Conservation (phyloP, 1,284 basidiomycete genomes). For the Phellinidium pouzarii region DNA sequence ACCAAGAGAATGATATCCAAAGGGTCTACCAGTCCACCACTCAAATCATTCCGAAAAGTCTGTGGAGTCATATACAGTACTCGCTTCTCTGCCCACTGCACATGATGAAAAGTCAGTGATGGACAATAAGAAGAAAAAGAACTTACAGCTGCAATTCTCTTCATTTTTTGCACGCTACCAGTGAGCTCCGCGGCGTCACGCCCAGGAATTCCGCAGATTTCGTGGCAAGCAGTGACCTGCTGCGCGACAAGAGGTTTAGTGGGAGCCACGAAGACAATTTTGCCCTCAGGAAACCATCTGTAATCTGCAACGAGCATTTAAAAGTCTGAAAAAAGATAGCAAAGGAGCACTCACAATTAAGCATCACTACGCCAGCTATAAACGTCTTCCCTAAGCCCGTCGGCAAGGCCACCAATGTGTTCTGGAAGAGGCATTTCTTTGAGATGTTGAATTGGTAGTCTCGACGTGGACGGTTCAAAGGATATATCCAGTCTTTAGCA, state of each 20-base stretch:
- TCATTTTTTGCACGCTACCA: conserved; percentile 52
- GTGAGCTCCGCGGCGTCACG: conserved; percentile 84
- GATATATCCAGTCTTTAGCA: conserved; percentile 87
- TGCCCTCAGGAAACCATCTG: conserved; percentile 90
- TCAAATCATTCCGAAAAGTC: conserved; percentile 87
- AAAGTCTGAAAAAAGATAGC: not conserved
- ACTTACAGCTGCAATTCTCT: conserved; percentile 59
- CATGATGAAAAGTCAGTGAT: not conserved
- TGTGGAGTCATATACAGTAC: conserved; percentile 99
- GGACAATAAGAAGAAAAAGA: not conserved
- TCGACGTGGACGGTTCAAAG: conserved; percentile 82
- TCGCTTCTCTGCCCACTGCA: conserved; percentile 77
- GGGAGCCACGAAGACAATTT: conserved; percentile 93
- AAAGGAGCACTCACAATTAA: conserved; percentile 63
- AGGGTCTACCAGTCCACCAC: conserved; percentile 68
- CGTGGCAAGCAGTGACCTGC: conserved; percentile 91
- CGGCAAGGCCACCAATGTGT: conserved; percentile 91
- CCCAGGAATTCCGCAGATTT: conserved; percentile 90
- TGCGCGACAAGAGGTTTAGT: conserved; percentile 95
- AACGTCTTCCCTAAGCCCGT: conserved; percentile 99
- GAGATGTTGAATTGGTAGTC: conserved; percentile 97
- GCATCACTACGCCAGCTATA: conserved; percentile 94
- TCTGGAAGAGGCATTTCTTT: conserved; percentile 81
- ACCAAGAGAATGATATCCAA: conserved; percentile 78
- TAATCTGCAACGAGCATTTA: conserved; percentile 49